A percentile compares a stretch with the other conserved stretches of the same genome.
Conservation (phyloP, 768 basidiomycete species). For the Kwoniella pini region DNA sequence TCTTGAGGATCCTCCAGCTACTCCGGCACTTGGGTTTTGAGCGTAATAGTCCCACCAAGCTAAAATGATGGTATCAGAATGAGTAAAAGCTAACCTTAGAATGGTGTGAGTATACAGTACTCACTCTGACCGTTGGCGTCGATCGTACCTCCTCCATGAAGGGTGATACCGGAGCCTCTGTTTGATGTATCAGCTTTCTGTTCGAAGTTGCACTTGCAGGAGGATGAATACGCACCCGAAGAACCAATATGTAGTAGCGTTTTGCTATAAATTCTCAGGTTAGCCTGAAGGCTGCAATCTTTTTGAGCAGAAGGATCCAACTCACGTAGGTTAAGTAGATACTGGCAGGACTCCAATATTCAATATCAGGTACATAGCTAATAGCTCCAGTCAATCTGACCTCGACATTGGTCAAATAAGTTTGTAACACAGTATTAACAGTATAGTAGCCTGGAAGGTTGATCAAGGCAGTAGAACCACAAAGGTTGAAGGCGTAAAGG, state of each 20-base stretch:
- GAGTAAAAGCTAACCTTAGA: no score
- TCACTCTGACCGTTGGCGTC: conserved; percentile 64
- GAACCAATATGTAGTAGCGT: conserved; percentile 41
- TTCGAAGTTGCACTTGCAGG: not conserved
- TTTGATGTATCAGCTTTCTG: not conserved
- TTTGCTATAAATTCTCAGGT: conserved; percentile 53
- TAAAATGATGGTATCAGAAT: conserved; percentile 7
- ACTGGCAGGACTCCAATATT: conserved; percentile 57
- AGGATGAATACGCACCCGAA: conserved; percentile 9
- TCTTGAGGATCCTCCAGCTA: conserved; percentile 58
- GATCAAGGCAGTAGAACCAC: conserved; percentile 27
- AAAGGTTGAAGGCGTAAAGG: conserved; percentile 30
- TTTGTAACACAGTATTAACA: conserved; percentile 57
- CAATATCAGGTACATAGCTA: conserved; percentile 54
- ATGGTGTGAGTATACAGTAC: not conserved
- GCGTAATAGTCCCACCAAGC: conserved; percentile 54
- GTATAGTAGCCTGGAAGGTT: conserved; percentile 36
- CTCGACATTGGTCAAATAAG: conserved; percentile 56
- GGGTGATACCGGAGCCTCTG: conserved; percentile 27
- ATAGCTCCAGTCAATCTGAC: conserved; percentile 57
- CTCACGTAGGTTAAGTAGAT: conserved; percentile 59
- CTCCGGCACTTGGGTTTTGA: conserved; percentile 54
- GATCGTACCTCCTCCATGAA: conserved; percentile 65
- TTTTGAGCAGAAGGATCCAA: conserved; percentile 61
- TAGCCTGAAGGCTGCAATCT: no score